phyloP scores from a whole-genome alignment of 1,284 basidiomycete species.

The Fomes fomentarius region DNA sequence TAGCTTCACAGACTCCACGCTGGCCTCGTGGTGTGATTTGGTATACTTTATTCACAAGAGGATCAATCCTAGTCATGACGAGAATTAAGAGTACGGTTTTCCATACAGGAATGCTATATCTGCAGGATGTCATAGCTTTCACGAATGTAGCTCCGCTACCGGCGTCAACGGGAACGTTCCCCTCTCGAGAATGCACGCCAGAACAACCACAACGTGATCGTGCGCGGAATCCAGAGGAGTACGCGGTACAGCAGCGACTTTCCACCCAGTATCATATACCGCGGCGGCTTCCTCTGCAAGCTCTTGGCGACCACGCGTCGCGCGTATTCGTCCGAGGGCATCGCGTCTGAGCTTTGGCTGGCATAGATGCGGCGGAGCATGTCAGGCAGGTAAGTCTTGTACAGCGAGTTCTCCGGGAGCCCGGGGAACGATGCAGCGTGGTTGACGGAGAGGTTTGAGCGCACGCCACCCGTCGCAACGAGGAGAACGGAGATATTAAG shows the following conservation, averaged over 20 bases:
- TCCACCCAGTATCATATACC: slow-evolving; percentile 39
- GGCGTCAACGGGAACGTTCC: no score
- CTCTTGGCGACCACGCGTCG: slow-evolving; percentile 46
- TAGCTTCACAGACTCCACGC: no score
- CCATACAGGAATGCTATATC: no score
- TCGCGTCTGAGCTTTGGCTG: slow-evolving; percentile 50
- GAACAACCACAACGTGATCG: slow-evolving; percentile 7
- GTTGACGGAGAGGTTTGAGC: slow-evolving; percentile 62
- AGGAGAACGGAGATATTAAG: slow-evolving; percentile 62
- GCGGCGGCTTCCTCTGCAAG: slow-evolving; percentile 35
- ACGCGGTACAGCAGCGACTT: slow-evolving; percentile 42
- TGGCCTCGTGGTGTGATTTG: no score
- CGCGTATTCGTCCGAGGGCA: slow-evolving; percentile 58
- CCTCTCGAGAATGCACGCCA: slow-evolving; percentile 12
- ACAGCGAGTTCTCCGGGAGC: slow-evolving; percentile 53
- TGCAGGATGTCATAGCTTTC: no score
- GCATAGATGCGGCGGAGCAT: slow-evolving; percentile 56
- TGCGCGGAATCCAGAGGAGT: slow-evolving; percentile 55
- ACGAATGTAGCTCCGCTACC: no score
- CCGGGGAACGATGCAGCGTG: slow-evolving; percentile 41
- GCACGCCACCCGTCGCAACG: slow-evolving; percentile 58
- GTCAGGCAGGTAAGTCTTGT: slow-evolving; percentile 50
- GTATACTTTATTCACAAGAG: no score
- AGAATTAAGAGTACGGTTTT: no score
- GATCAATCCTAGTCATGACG: no score